These are phyloP conservation scores for Allium sativum DNA, from an alignment of 106 monocot species.

Conservation along the genomic window DNA sequence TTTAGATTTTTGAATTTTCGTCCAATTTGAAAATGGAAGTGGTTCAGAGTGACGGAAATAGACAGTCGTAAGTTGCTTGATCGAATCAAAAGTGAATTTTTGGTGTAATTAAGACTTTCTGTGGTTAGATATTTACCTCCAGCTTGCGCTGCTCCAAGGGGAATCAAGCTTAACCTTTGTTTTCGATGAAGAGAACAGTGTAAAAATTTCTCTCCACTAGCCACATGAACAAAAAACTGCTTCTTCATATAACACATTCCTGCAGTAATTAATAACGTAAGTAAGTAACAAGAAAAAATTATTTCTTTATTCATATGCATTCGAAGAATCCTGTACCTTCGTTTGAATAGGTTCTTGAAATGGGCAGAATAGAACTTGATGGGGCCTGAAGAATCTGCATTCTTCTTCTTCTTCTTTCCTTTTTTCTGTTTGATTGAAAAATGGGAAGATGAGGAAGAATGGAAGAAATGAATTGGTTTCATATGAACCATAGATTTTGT, in stretches of 20 bases:
- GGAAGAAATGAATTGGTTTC: neutral
- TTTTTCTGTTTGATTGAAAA: neutral
- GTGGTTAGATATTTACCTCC: neutral
- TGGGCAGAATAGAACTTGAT: neutral
- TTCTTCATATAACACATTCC: slow-evolving; percentile 1
- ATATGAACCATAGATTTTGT: slow-evolving; percentile 7
- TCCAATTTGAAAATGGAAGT: too few relatives aligned
- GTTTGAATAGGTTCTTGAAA: neutral
- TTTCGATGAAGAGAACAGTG: neutral
- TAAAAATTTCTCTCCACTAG: neutral
- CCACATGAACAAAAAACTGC: slow-evolving; percentile 3
- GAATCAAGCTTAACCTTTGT: neutral
- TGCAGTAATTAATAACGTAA: neutral
- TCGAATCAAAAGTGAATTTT: too few relatives aligned
- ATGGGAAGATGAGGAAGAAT: neutral
- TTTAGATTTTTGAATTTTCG: too few relatives aligned
- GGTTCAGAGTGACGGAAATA: too few relatives aligned
- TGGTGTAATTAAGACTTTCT: too few relatives aligned
- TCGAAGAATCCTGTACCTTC: neutral
- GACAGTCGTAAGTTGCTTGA: too few relatives aligned
- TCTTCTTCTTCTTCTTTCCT: neutral
- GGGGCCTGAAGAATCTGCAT: slow-evolving; percentile 18
- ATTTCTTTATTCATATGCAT: too few relatives aligned
- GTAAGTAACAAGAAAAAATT: neutral
- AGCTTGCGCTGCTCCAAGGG: slow-evolving; percentile 2